These are phyloP conservation scores for Tricholoma sp. DNA, from an alignment of 768 basidiomycete genomes.

Conservation along the genomic window DNA sequence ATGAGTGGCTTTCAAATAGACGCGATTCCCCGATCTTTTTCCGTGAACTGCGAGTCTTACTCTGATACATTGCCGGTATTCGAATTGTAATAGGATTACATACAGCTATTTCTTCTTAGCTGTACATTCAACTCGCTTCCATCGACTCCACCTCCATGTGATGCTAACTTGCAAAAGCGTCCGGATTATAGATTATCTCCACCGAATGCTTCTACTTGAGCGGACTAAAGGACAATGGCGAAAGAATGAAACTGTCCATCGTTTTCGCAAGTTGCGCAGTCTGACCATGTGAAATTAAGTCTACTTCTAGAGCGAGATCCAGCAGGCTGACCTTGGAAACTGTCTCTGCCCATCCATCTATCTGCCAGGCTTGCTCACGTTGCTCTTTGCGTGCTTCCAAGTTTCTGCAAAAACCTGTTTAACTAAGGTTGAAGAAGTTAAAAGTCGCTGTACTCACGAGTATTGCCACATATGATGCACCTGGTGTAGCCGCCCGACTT, in stretches of 20 bases:
- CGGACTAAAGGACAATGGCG: conserved; percentile 78
- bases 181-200: too few relatives aligned
- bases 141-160: too few relatives aligned
- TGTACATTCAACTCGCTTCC: too few relatives aligned
- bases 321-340: conserved; percentile 69
- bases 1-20: not conserved
- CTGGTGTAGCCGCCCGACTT: conserved; percentile 76
- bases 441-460: conserved; percentile 47
- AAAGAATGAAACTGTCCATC: conserved; percentile 86
- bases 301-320: not conserved
- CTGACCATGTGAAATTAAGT: conserved; percentile 34
- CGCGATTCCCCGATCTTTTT: too few relatives aligned
- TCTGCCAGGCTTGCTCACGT: conserved; percentile 88
- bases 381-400: conserved; percentile 78
- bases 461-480: conserved; percentile 99
- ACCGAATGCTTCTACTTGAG: conserved; percentile 49
- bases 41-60: too few relatives aligned
- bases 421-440: conserved; percentile 7
- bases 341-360: conserved; percentile 94
- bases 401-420: conserved; percentile 36
- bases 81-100: too few relatives aligned
- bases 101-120: too few relatives aligned
- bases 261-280: conserved; percentile 81
- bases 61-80: too few relatives aligned
- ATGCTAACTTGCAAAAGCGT: too few relatives aligned